Evolutionary conservation across 768 basidiomycete genomes (phyloP).

Genomic region (Lepiota venenata): DNA sequence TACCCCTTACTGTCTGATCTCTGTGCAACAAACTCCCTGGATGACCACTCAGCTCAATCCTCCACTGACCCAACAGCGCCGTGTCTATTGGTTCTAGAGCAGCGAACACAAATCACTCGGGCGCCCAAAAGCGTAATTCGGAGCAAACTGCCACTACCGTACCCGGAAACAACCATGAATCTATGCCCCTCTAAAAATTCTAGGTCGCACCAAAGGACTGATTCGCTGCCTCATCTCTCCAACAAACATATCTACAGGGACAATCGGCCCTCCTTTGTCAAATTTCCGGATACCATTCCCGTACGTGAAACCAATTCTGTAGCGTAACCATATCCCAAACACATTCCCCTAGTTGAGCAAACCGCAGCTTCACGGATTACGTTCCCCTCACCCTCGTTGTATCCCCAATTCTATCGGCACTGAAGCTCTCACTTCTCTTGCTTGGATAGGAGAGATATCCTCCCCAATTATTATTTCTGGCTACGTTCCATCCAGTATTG

Average conservation of each 20-base stretch:
- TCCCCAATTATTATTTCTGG: constrained; percentile 14
- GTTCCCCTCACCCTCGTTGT: constrained; percentile 18
- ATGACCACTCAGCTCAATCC: too few species aligned
- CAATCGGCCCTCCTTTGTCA: neutral
- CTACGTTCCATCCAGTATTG: constrained; percentile 7
- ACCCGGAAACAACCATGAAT: neutral
- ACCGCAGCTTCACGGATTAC: constrained; percentile 6
- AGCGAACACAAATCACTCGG: too few species aligned
- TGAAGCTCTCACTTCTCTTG: constrained; percentile 25
- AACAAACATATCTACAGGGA: neutral
- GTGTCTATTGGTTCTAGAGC: too few species aligned
- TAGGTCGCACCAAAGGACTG: neutral
- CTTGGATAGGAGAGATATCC: constrained; percentile 26
- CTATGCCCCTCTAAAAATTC: neutral
- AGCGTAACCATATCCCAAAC: neutral
- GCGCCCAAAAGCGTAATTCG: too few species aligned
- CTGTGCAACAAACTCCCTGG: neutral
- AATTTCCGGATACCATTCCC: constrained; percentile 4
- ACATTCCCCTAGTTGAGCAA: neutral
- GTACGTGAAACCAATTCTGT: neutral
- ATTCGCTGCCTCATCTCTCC: neutral
- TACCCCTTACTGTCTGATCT: neutral
- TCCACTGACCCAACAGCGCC: neutral
- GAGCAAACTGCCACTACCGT: neutral
- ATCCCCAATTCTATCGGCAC: constrained; percentile 23